Conservation (phyloP, 2,329 filamentous ascomycete genomes). For the Calonectria naviculata region DNA sequence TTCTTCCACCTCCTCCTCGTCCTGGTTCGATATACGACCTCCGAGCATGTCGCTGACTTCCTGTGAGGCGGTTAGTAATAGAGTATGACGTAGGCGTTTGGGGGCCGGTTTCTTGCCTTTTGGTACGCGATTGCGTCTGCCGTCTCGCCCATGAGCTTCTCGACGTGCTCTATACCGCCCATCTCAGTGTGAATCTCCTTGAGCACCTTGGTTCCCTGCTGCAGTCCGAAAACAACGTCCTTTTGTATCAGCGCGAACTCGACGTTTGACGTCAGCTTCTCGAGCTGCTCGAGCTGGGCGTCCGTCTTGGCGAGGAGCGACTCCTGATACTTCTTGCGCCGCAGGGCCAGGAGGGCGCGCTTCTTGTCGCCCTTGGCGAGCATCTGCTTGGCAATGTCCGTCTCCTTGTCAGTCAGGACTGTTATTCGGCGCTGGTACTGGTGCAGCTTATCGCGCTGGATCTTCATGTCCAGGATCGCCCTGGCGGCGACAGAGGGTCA, state of each 20-base stretch:
- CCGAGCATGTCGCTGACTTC: conserved; percentile 94
- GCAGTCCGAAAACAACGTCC: conserved; percentile 91
- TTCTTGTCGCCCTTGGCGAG: conserved; percentile 82
- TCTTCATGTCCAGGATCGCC: conserved; percentile 97
- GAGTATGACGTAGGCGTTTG: background rate
- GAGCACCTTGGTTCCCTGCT: conserved; percentile 90
- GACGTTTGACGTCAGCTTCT: conserved; percentile 87
- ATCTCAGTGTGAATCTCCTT: conserved; percentile 95
- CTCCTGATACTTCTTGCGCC: conserved; percentile 97
- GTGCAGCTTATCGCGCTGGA: conserved; percentile 95
- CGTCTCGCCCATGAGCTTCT: conserved; percentile 94
- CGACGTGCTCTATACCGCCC: conserved; percentile 92
- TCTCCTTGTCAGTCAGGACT: conserved; percentile 87
- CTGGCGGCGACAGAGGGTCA: conserved; percentile 58
- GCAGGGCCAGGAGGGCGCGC: conserved; percentile 86
- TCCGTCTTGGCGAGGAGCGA: conserved; percentile 90
- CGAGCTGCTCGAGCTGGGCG: conserved; percentile 91
- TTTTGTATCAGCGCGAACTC: conserved; percentile 98
- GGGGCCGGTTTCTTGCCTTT: conserved; percentile 64
- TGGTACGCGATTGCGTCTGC: conserved; percentile 94
- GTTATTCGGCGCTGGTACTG: conserved; percentile 95
- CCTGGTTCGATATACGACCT: conserved; percentile 88
- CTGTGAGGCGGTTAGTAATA: conserved; percentile 55
- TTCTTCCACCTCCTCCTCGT: conserved; percentile 98
- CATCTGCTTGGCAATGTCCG: conserved; percentile 85